Evolutionary conservation across 768 basidiomycete genomes (phyloP).

Genomic region (Lyophyllum decastes): DNA sequence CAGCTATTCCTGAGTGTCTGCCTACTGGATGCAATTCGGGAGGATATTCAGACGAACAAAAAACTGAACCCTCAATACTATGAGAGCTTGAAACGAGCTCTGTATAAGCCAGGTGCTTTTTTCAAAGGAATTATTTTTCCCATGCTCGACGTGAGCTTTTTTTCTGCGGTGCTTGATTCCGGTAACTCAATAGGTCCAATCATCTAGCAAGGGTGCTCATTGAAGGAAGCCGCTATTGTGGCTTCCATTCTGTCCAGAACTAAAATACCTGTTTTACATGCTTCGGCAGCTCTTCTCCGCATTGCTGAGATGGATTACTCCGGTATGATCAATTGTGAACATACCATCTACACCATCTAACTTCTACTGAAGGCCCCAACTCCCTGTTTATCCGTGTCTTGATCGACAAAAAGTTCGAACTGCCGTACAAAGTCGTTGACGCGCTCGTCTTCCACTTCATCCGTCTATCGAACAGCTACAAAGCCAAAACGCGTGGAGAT

Average conservation of each 20-base stretch:
- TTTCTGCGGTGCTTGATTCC: not conserved
- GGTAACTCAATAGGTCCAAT: not conserved
- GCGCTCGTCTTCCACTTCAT: slow-evolving; percentile 98
- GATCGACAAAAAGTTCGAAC: slow-evolving; percentile 95
- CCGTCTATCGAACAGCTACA: slow-evolving; percentile 89
- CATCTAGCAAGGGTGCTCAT: slow-evolving; percentile 67
- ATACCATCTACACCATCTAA: not conserved
- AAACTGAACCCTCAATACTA: slow-evolving; percentile 94
- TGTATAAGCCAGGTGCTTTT: slow-evolving; percentile 97
- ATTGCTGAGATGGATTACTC: slow-evolving; percentile 97
- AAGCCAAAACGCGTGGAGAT: slow-evolving; percentile 68
- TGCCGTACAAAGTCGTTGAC: slow-evolving; percentile 98
- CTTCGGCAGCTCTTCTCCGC: slow-evolving; percentile 90
- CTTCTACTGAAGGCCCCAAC: slow-evolving; percentile 66
- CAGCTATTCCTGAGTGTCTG: slow-evolving; percentile 92
- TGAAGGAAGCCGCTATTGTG: slow-evolving; percentile 94
- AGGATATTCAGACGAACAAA: slow-evolving; percentile 84
- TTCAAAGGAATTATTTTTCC: slow-evolving; percentile 99
- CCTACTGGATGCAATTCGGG: slow-evolving; percentile 83
- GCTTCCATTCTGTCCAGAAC: slow-evolving; percentile 89
- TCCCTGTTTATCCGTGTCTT: slow-evolving; percentile 96
- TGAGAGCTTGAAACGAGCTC: slow-evolving; percentile 84
- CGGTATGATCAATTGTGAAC: slow-evolving; percentile 44
- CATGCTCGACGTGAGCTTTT: slow-evolving; percentile 74
- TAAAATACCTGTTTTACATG: slow-evolving; percentile 94